A percentile compares a stretch with the other conserved stretches of the same genome.
Conservation (phyloP, 1,139 yeast genomes). For the Sugiyamaella neomexicana region DNA sequence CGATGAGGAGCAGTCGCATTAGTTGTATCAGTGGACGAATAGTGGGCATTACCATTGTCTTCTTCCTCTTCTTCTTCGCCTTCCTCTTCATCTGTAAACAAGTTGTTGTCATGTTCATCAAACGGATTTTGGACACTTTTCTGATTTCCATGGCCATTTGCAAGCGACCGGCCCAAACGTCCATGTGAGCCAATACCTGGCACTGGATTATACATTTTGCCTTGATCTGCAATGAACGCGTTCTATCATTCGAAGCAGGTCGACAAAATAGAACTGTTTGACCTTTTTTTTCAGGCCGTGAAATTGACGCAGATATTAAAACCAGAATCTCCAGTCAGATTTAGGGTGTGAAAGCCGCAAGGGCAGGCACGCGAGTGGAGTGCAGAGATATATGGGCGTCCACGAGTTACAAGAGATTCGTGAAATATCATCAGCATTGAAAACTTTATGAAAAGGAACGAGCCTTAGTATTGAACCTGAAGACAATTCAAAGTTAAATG, state of each 20-base stretch:
- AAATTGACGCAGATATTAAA: not conserved
- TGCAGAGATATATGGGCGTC: not conserved
- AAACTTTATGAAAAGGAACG: too few relatives aligned
- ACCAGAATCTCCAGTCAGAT: not conserved
- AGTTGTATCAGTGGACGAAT: not conserved
- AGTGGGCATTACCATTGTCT: too few relatives aligned
- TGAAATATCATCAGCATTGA: too few relatives aligned
- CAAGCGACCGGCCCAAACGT: constrained; percentile 1
- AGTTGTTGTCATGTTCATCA: constrained; percentile 1
- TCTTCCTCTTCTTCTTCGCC: constrained; percentile 2
- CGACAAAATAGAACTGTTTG: not conserved
- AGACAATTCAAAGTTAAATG: too few relatives aligned
- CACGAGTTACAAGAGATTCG: too few relatives aligned
- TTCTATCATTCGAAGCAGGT: not conserved
- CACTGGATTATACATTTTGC: constrained; percentile 8
- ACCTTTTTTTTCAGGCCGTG: too few relatives aligned
- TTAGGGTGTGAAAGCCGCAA: constrained; percentile 11
- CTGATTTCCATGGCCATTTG: not conserved
- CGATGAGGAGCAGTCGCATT: not conserved
- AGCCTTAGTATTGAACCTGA: too few relatives aligned
- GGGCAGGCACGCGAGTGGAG: not conserved
- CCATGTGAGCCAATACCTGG: not conserved
- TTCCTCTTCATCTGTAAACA: not conserved
- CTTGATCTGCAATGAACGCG: not conserved
- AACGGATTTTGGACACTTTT: not conserved